Percentiles rank a stretch among this genome's conserved stretches.
phyloP scores from a whole-genome alignment of 495 filamentous ascomycete genomes.

The Venustampulla echinocandica region DNA sequence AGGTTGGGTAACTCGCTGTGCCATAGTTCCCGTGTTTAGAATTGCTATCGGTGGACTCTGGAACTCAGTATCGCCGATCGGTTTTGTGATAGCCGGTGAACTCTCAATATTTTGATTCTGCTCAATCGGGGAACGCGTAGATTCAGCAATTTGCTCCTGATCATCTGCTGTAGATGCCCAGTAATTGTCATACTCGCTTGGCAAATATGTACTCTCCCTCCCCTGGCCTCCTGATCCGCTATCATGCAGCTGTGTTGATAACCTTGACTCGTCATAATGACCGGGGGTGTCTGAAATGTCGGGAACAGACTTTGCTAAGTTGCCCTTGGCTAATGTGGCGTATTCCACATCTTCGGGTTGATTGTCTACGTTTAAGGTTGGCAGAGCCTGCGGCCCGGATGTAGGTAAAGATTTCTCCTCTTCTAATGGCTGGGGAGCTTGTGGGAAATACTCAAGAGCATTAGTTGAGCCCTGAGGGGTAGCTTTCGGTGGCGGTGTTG shows the following conservation, averaged over 20 bases:
- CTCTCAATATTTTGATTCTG: background rate
- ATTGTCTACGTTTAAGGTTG: constrained; percentile 47
- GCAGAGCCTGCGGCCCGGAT: constrained; percentile 38
- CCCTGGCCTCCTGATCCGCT: background rate
- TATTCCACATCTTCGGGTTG: constrained; percentile 53
- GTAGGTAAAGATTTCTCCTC: constrained; percentile 20
- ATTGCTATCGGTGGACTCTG: background rate
- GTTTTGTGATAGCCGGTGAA: background rate
- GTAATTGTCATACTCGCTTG: constrained; percentile 52
- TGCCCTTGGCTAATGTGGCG: constrained; percentile 71
- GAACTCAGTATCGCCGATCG: background rate
- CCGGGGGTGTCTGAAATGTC: constrained; percentile 6
- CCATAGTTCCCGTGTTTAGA: background rate
- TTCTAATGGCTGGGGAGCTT: constrained; percentile 36
- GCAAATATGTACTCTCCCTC: constrained; percentile 42
- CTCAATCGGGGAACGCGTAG: background rate
- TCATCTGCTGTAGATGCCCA: constrained; percentile 37
- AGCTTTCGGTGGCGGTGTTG: constrained; percentile 33
- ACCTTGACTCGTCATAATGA: background rate
- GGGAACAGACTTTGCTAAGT: constrained; percentile 65
- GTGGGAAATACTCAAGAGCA: constrained; percentile 16
- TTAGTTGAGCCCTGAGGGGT: constrained; percentile 21
- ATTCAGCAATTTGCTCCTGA: constrained; percentile 11
- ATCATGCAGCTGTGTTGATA: constrained; percentile 3
- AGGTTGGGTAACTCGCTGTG: background rate